Base-by-base conservation (phyloP, 208 protist genomes). In the Angomonas deanei region DNA sequence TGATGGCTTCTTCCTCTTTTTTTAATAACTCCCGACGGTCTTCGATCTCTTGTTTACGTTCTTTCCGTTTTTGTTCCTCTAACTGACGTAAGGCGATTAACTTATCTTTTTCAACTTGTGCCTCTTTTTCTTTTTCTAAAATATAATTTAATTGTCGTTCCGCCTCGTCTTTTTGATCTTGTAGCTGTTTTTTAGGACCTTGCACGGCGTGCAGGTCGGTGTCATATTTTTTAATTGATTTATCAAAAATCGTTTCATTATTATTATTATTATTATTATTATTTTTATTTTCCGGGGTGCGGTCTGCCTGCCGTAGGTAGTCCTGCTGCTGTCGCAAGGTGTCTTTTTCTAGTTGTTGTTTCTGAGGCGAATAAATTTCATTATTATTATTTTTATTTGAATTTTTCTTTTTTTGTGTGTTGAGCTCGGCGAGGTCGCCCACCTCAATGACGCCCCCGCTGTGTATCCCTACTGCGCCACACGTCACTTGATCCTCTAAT, bases 11-110 rank as follows among this genome's bases (percentile, higher is more conserved):
- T 54, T 83, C 72, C 67, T 91, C 83, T 3, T 61, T 65, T 0
- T 69, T 62, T 13, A 90, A 69, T 53, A 86, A 69, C 48, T 81
- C 78, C 0, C 80, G 67, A 6, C 86, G 80, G 23, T 75, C 72
- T 4, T 63, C 74, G 13, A 90, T 68, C 28, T 88, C 73, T 3
- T 61, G 57, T 6, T 71, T 76, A 56, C 54, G 23, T 68, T 74
- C 5, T 76, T 73, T 49, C 21, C 61, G 65, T 31, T 36, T 59
- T 24, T 15, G 10, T n/a, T 53, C 47, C 47, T 53, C 47, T 6
- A 53, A n/a, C 47, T 53, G 47, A 5, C 47, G 49, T 19, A 83
- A 28, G 13, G 38, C 32, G 1, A 64, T 57, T 0, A 83, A 47
- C 11, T 50, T 36, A 17, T 67, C 58, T 27, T 80, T 33, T 23